Conservation (phyloP, 306 rosid genomes). For the Morella rubra region DNA sequence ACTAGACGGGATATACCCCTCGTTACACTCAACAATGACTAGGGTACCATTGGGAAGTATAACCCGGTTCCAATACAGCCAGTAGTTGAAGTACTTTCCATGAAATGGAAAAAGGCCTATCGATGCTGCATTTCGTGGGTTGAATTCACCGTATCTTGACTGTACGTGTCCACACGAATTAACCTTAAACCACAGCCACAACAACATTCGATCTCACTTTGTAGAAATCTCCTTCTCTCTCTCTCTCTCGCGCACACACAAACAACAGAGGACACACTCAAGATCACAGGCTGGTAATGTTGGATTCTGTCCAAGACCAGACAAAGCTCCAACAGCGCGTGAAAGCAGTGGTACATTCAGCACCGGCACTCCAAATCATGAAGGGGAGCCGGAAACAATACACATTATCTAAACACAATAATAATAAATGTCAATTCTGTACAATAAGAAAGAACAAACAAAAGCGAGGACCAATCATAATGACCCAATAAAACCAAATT, state of each 20-base stretch:
- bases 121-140: no score
- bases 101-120: no score
- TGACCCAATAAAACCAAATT: not conserved
- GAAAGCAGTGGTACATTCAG: not conserved
- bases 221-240: no score
- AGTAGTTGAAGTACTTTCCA: no score
- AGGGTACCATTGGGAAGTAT: no score
- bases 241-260: not conserved
- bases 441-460: not conserved
- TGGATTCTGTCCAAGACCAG: slow-evolving; percentile 22
- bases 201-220: no score
- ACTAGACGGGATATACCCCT: no score
- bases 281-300: slow-evolving; percentile 25
- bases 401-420: not conserved
- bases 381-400: not conserved
- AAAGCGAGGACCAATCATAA: not conserved
- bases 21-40: no score
- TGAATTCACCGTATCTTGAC: no score
- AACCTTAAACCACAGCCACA: no score
- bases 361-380: not conserved
- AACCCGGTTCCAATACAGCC: no score
- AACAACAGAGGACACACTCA: not conserved
- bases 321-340: slow-evolving; percentile 24
- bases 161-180: no score
- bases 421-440: not conserved